These are phyloP conservation scores for Penicillium pancosmium DNA, from an alignment of 495 filamentous ascomycete genomes.

Conservation along the genomic window DNA sequence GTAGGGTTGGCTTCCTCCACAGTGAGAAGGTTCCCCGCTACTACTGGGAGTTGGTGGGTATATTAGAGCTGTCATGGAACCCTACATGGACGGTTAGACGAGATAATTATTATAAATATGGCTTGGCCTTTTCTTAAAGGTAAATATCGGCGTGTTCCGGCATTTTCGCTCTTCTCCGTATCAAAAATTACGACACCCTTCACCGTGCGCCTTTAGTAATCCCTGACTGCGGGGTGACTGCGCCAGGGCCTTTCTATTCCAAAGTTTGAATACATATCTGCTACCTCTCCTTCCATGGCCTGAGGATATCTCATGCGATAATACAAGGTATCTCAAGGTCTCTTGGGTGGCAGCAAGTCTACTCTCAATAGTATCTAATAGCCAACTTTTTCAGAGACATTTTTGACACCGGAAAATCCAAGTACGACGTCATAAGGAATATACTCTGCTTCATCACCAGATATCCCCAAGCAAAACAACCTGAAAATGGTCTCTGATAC, in stretches of 20 bases:
- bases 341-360: not conserved
- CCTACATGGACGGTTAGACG: not conserved
- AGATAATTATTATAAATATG: not conserved
- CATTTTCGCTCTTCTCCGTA: not conserved
- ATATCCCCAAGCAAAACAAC: not conserved
- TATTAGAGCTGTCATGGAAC: not conserved
- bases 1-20: too few relatives aligned
- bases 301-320: not conserved
- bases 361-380: not conserved
- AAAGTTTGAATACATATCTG: too few relatives aligned
- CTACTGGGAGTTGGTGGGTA: too few relatives aligned
- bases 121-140: not conserved
- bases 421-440: not conserved
- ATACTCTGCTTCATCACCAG: not conserved
- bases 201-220: not conserved
- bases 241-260: too few relatives aligned
- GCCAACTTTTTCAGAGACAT: not conserved
- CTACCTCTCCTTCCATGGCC: not conserved
- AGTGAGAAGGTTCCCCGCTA: not conserved
- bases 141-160: not conserved
- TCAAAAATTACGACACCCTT: not conserved
- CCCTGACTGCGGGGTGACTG: not conserved
- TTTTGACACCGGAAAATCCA: not conserved
- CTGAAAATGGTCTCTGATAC: slow-evolving; percentile 12
- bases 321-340: not conserved